These are phyloP conservation scores for Candida nemodendra DNA, from an alignment of 805 yeast genomes.

Conservation along the genomic window DNA sequence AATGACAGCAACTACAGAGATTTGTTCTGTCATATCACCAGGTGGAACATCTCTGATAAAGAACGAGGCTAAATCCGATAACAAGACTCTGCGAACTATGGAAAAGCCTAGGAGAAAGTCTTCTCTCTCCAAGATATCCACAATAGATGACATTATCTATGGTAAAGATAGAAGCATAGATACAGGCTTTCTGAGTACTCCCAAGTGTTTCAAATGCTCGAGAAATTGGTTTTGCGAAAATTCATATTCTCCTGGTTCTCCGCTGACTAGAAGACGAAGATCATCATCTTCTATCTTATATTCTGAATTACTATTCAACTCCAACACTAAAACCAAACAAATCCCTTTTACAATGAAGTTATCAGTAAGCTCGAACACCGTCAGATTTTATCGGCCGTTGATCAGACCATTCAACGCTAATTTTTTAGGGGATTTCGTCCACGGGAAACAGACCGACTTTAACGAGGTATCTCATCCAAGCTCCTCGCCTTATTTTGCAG, in stretches of 20 bases:
- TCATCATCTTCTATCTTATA: constrained; percentile 25
- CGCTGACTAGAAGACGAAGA: constrained; percentile 16
- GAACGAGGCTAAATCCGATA: background rate
- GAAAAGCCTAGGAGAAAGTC: constrained; percentile 23
- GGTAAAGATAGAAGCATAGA: background rate
- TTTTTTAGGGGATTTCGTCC: constrained; percentile 13
- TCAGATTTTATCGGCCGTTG: constrained; percentile 10
- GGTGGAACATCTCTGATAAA: no score
- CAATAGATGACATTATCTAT: constrained; percentile 13
- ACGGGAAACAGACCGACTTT: background rate
- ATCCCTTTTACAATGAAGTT: constrained; percentile 30
- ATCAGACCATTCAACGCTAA: constrained; percentile 26
- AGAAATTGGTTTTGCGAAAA: background rate
- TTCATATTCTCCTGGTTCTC: background rate
- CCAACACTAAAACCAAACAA: constrained; percentile 9
- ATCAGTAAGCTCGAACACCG: constrained; percentile 16
- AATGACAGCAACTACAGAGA: no score
- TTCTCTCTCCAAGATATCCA: constrained; percentile 21
- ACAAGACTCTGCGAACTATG: constrained; percentile 1
- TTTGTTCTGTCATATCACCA: no score
- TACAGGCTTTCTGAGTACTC: background rate
- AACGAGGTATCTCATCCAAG: background rate
- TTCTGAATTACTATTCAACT: constrained; percentile 19
- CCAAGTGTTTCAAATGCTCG: constrained; percentile 10
- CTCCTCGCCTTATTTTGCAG: constrained; percentile 33